phyloP scores from a whole-genome alignment of 1,284 basidiomycete genomes.

The Austroboletus niveus region DNA sequence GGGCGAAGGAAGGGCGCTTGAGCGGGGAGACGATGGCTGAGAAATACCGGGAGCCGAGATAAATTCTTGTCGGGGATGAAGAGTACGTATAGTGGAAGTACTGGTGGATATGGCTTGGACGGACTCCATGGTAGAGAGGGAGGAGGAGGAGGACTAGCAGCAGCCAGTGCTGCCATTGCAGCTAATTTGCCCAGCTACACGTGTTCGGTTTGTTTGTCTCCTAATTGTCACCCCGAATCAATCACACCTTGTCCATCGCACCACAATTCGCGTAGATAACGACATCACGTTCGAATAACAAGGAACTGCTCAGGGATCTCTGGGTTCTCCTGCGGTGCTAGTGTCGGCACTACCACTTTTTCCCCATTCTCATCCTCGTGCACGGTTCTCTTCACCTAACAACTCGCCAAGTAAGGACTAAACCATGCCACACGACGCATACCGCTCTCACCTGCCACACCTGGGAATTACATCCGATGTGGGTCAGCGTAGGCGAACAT shows the following conservation, averaged over 20 bases:
- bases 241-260: not conserved
- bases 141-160: not conserved
- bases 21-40: constrained; percentile 45
- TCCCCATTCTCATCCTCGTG: constrained; percentile 36
- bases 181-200: constrained; percentile 28
- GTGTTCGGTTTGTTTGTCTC: constrained; percentile 25
- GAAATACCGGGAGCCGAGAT: constrained; percentile 25
- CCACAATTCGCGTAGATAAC: not conserved
- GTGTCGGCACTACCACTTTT: constrained; percentile 36
- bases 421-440: not conserved
- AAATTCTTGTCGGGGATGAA: constrained; percentile 22
- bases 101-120: constrained; percentile 20
- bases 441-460: constrained; percentile 48
- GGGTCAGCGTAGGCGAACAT: constrained; percentile 42
- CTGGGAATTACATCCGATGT: constrained; percentile 51
- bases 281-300: constrained; percentile 46
- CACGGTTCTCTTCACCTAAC: constrained; percentile 49
- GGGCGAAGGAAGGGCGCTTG: constrained; percentile 47
- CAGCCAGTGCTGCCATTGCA: constrained; percentile 1
- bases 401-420: not conserved
- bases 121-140: constrained; percentile 23
- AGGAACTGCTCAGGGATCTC: constrained; percentile 73
- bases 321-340: constrained; percentile 57
- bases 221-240: not conserved
- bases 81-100: constrained; percentile 23